Percentiles rank a stretch among this genome's conserved stretches.
Conservation (phyloP, 805 yeast genomes). For the Myxozyma sirexii region DNA sequence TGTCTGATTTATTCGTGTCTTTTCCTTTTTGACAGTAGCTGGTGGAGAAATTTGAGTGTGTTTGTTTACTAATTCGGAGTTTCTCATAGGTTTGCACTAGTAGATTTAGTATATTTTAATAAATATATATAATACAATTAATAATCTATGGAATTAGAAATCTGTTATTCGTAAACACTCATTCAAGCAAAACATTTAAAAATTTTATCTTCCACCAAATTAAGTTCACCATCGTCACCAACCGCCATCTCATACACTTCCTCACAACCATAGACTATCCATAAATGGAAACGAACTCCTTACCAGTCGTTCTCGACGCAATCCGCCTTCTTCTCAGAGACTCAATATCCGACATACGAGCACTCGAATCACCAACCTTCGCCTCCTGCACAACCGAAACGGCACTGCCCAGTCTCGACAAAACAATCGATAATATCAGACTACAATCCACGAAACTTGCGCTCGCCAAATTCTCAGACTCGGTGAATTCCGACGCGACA, state of each 20-base stretch:
- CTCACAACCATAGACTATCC: no score
- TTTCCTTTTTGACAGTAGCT: neutral
- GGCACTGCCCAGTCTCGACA: conserved; percentile 3
- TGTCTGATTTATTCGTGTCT: conserved; percentile 27
- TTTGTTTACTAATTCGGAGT: neutral
- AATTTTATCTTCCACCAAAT: no score
- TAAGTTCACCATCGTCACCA: no score
- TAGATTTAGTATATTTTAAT: no score
- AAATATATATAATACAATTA: no score
- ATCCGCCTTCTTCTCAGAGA: neutral
- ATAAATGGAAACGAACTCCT: no score
- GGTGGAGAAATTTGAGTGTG: neutral
- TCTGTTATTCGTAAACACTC: no score
- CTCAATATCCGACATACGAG: neutral
- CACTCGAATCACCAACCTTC: neutral
- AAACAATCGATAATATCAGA: conserved; percentile 23
- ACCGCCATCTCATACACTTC: no score
- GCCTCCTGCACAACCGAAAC: neutral
- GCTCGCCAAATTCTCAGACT: conserved; percentile 18
- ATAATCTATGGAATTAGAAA: no score
- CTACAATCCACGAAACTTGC: conserved; percentile 27
- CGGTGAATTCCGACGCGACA: conserved; percentile 16
- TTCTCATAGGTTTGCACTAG: neutral
- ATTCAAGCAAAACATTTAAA: no score
- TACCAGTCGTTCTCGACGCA: neutral